phyloP scores from a whole-genome alignment of 495 filamentous ascomycete species.

The Tuber magnatum region DNA sequence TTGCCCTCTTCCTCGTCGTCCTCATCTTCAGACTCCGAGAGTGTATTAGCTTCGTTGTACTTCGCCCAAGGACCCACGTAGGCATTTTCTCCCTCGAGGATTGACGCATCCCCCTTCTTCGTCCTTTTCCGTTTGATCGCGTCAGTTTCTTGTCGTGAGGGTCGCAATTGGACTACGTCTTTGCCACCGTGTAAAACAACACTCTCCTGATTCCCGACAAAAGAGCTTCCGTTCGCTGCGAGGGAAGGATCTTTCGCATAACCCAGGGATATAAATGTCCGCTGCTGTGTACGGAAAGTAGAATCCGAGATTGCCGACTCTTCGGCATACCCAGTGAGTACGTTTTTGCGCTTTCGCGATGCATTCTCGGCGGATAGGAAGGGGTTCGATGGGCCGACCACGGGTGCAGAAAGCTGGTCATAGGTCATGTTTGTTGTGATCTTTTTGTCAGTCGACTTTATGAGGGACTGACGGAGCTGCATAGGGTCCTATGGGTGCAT shows the following conservation, averaged over 20 bases:
- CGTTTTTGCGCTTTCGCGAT: constrained; percentile 71
- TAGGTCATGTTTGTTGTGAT: constrained; percentile 48
- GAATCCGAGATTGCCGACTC: constrained; percentile 84
- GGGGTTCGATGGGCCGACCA: constrained; percentile 71
- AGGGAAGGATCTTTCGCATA: constrained; percentile 53
- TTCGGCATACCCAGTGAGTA: constrained; percentile 80
- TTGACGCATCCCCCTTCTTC: constrained; percentile 69
- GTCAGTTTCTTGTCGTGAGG: constrained; percentile 61
- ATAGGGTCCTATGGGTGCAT: constrained; percentile 37
- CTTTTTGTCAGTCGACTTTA: constrained; percentile 31
- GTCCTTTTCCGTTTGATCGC: constrained; percentile 64
- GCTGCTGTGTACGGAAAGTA: constrained; percentile 75
- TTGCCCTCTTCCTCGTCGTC: constrained; percentile 55
- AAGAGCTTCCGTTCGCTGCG: constrained; percentile 42
- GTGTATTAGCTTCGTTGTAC: constrained; percentile 56
- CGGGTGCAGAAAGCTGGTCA: constrained; percentile 59
- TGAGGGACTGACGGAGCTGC: constrained; percentile 39
- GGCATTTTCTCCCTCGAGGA: constrained; percentile 75
- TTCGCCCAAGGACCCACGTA: constrained; percentile 93
- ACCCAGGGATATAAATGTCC: constrained; percentile 61
- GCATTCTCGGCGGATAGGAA: constrained; percentile 55
- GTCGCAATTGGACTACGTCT: constrained; percentile 54
- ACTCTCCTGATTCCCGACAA: constrained; percentile 51
- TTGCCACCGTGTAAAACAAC: constrained; percentile 50
- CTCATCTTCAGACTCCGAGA: constrained; percentile 44